These are phyloP conservation scores for Salvia hispanica DNA, from an alignment of 257 asterid genomes.

Conservation along the genomic window DNA sequence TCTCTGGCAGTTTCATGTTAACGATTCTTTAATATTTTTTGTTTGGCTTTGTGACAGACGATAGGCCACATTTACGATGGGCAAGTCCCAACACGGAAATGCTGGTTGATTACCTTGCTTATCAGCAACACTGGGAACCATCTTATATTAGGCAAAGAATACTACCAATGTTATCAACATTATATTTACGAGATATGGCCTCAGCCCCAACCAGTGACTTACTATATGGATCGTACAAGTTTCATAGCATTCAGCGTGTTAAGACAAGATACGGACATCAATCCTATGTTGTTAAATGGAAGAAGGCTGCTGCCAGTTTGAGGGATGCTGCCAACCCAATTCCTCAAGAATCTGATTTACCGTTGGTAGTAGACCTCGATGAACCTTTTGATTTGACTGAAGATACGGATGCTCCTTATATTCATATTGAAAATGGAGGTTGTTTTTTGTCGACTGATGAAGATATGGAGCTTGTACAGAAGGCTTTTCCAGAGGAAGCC, in stretches of 20 bases:
- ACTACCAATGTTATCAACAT: slow-evolving; percentile 80
- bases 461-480: slow-evolving; percentile 74
- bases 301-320: slow-evolving; percentile 45
- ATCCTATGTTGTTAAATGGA: slow-evolving; percentile 75
- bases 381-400: slow-evolving; percentile 53
- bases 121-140: slow-evolving; percentile 86
- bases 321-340: slow-evolving; percentile 32
- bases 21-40: not conserved
- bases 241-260: slow-evolving; percentile 74
- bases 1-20: slow-evolving; percentile 1
- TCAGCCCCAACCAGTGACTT: slow-evolving; percentile 48
- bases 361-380: slow-evolving; percentile 47
- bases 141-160: slow-evolving; percentile 76
- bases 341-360: slow-evolving; percentile 46
- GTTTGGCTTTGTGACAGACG: slow-evolving; percentile 51
- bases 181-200: slow-evolving; percentile 66
- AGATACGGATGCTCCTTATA: slow-evolving; percentile 56
- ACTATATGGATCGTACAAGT: slow-evolving; percentile 68
- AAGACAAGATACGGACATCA: slow-evolving; percentile 72
- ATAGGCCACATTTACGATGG: slow-evolving; percentile 55
- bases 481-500: slow-evolving; percentile 71
- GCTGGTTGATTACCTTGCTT: slow-evolving; percentile 72
- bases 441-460: slow-evolving; percentile 76
- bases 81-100: slow-evolving; percentile 60
- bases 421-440: slow-evolving; percentile 52